Evolutionary conservation across 2,329 filamentous ascomycete genomes (phyloP), one percentile per base, ranked within the genome.

Genomic region (Xylaria sp.): DNA sequence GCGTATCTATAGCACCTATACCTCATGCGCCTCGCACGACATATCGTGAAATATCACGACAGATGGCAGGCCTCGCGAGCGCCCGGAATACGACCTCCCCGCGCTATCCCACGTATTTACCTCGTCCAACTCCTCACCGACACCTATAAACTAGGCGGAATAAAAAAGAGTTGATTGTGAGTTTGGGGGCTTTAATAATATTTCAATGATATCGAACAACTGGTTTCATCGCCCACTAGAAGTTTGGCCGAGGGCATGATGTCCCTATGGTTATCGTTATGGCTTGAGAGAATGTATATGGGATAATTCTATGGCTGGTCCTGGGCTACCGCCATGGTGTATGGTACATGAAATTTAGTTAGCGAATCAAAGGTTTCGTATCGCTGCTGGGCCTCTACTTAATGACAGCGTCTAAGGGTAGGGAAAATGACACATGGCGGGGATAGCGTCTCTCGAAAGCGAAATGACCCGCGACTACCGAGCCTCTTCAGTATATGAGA

Each of bases 1-100:
- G 58, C 46, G 52, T 47, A 3, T 21, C 9, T 33, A 3, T 55
- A 55, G 46, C 33, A 21, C 31, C n/a, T 62, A 19, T 41, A 13
- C 41, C n/a, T 8, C 23, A 37, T 54, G 47, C 43, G 33, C 19
- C 47, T 61, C 58, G 58, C 58, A 62, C 59, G 59, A 58, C 59
- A 61, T 57, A 41, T 46, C 25, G n/a, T 61, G 40, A 23, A 19
- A 58, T 54, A 62, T 58, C 41, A 58, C 54, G 59, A 54, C 59
- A 62, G 48, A 62, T 49, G 27, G 33, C 40, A 21, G n/a, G 21
- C 38, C 41, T 27, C 15, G 38, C 43, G 35, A 41, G 35, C 25
- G 29, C 44, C 9, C 44, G n/a, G n/a, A n/a, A n/a, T n/a, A 21
- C 5, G 27, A 8, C 27, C 35, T 11, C 7, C 29, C 46, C 17